phyloP scores from a whole-genome alignment of 129 eudicot genomes.

The Deinandra increscens region DNA sequence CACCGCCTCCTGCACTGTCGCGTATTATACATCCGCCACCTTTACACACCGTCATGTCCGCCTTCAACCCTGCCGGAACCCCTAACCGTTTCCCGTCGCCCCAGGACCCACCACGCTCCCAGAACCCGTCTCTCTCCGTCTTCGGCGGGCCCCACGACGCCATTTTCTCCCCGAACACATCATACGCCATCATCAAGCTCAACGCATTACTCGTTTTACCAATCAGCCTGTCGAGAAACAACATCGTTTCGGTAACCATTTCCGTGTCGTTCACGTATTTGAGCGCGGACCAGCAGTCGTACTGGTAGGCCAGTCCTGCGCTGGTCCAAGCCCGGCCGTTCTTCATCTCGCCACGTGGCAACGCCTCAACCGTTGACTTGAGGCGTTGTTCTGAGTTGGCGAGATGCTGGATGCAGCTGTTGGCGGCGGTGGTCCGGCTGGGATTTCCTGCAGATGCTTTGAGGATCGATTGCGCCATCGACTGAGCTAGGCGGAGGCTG shows the following conservation, averaged over 20 bases:
- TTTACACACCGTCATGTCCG: slow-evolving; percentile 73
- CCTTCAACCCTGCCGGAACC: slow-evolving; percentile 46
- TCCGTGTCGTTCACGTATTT: slow-evolving; percentile 60
- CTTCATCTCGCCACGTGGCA: slow-evolving; percentile 53
- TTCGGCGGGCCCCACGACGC: slow-evolving; percentile 55
- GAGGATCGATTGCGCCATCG: slow-evolving; percentile 43
- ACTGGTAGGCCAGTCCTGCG: slow-evolving; percentile 69
- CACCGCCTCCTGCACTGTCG: slow-evolving; percentile 79
- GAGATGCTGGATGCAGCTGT: slow-evolving; percentile 47
- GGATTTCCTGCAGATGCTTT: slow-evolving; percentile 27
- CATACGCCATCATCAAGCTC: slow-evolving; percentile 59
- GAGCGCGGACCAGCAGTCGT: slow-evolving; percentile 76
- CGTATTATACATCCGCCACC: slow-evolving; percentile 44
- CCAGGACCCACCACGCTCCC: slow-evolving; percentile 51
- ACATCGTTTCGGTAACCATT: slow-evolving; percentile 54
- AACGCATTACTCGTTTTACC: slow-evolving; percentile 53
- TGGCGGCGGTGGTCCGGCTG: slow-evolving; percentile 48
- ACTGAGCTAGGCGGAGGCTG: slow-evolving; percentile 39
- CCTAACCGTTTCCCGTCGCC: slow-evolving; percentile 24
- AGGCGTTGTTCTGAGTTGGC: slow-evolving; percentile 40
- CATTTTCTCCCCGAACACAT: slow-evolving; percentile 43
- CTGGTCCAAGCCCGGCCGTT: slow-evolving; percentile 77
- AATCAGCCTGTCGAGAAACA: slow-evolving; percentile 49
- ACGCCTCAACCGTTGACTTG: slow-evolving; percentile 29
- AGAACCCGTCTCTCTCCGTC: slow-evolving; percentile 83